Evolutionary conservation across 345 rosid genomes (phyloP).

Genomic region (Orychophragmus violaceus): DNA sequence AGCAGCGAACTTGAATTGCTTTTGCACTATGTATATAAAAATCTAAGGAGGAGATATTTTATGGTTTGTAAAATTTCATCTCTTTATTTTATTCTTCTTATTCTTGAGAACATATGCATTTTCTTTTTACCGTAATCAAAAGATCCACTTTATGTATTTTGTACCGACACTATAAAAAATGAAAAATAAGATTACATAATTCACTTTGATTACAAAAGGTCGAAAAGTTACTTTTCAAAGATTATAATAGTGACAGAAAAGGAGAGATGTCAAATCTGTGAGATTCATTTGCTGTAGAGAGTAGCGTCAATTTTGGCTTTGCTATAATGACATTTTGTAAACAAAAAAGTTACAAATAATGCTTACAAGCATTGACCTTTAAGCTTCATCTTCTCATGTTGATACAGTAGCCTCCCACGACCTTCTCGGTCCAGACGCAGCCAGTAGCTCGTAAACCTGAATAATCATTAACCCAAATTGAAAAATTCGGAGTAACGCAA

Average conservation of each 20-base stretch:
- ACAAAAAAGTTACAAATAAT: neutral
- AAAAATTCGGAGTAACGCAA: too few relatives aligned
- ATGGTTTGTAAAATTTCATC: neutral
- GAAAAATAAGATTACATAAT: neutral
- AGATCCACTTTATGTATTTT: neutral
- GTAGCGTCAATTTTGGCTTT: conserved; percentile 9
- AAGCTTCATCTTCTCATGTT: neutral
- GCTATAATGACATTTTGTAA: conserved; percentile 5
- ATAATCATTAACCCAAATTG: neutral
- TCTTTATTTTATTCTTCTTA: neutral
- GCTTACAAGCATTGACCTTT: neutral
- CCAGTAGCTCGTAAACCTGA: conserved; percentile 55
- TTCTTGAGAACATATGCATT: neutral
- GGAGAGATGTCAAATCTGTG: conserved; percentile 9
- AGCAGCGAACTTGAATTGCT: neutral
- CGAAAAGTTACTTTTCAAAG: conserved; percentile 2
- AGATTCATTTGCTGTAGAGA: conserved; percentile 15
- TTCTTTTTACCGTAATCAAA: neutral
- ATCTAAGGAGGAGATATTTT: neutral
- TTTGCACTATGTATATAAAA: too few relatives aligned
- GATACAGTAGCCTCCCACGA: conserved; percentile 43
- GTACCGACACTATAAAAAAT: neutral
- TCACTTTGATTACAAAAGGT: conserved; percentile 12
- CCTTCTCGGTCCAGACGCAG: conserved; percentile 27
- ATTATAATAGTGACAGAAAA: neutral